Conservation (phyloP, 306 rosid genomes). For the Cicer pinnatifidum region DNA sequence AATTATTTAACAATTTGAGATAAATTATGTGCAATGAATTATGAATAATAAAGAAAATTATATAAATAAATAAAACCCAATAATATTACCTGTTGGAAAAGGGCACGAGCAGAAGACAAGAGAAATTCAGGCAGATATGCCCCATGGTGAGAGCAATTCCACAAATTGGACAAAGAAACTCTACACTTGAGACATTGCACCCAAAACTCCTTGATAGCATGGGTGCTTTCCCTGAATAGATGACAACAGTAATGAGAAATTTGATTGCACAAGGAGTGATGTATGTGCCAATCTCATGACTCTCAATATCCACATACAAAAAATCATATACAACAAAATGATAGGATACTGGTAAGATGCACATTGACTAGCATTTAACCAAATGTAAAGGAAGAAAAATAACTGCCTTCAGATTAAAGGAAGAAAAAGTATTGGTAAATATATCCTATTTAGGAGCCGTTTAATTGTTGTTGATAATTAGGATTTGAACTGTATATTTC, state of each 20-base stretch:
- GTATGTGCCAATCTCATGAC: not conserved
- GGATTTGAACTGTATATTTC: not conserved
- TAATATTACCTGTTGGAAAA: slow-evolving; percentile 78
- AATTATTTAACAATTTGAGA: slow-evolving; percentile 31
- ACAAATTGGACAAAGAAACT: slow-evolving; percentile 65
- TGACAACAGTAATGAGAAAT: slow-evolving; percentile 21
- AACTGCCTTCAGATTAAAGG: not conserved
- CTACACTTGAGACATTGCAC: slow-evolving; percentile 66
- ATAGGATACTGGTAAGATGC: not conserved
- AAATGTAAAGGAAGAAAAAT: slow-evolving; percentile 6
- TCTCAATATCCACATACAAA: slow-evolving; percentile 4
- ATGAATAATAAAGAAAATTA: not conserved
- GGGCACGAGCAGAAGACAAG: slow-evolving; percentile 63
- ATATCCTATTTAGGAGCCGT: not conserved
- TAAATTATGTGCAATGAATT: slow-evolving; percentile 1
- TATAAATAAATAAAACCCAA: not conserved
- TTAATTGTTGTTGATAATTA: slow-evolving; percentile 1
- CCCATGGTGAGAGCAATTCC: slow-evolving; percentile 64
- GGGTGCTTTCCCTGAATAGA: slow-evolving; percentile 58
- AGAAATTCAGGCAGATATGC: slow-evolving; percentile 55
- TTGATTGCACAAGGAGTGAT: not conserved
- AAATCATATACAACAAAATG: not conserved
- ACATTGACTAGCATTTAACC: slow-evolving; percentile 18
- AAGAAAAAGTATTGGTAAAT: slow-evolving; percentile 8
- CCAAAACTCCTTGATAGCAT: slow-evolving; percentile 58